Evolutionary conservation across 371 early-diverging fungal genomes (phyloP).

Genomic region (Apophysomyces sp.): DNA sequence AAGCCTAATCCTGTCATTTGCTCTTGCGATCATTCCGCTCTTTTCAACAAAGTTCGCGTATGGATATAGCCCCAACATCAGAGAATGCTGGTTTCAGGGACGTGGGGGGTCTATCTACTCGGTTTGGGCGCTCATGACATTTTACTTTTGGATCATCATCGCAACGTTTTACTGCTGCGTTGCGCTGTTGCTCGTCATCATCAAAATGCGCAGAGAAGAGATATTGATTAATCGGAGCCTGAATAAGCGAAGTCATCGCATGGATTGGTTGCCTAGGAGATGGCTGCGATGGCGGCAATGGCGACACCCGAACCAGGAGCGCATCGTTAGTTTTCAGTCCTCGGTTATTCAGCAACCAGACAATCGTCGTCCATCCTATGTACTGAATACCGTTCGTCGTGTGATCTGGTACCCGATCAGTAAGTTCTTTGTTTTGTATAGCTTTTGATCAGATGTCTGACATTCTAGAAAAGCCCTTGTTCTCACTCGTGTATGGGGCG

Average conservation of each 20-base stretch:
- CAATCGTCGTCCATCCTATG: constrained; percentile 5
- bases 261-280: background rate
- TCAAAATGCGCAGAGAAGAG: constrained; percentile 9
- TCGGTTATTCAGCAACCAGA: background rate
- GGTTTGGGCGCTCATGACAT: constrained; percentile 8
- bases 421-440: background rate
- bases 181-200: constrained; percentile 9
- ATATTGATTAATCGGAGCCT: constrained; percentile 6
- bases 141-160: constrained; percentile 12
- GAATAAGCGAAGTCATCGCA: background rate
- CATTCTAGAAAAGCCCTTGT: constrained; percentile 5
- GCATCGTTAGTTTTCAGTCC: background rate
- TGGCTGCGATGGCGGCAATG: background rate
- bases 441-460: background rate
- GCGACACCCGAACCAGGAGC: background rate
- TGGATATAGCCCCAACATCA: background rate
- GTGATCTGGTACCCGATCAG: constrained; percentile 15
- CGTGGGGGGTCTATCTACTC: background rate
- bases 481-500: constrained; percentile 13
- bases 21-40: constrained; percentile 5
- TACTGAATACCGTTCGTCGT: constrained; percentile 4
- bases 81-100: constrained; percentile 12
- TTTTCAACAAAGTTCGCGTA: constrained; percentile 5
- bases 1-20: background rate
- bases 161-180: constrained; percentile 5